Evolutionary conservation across 805 yeast species (phyloP).

Genomic region (Candida silvatica): DNA sequence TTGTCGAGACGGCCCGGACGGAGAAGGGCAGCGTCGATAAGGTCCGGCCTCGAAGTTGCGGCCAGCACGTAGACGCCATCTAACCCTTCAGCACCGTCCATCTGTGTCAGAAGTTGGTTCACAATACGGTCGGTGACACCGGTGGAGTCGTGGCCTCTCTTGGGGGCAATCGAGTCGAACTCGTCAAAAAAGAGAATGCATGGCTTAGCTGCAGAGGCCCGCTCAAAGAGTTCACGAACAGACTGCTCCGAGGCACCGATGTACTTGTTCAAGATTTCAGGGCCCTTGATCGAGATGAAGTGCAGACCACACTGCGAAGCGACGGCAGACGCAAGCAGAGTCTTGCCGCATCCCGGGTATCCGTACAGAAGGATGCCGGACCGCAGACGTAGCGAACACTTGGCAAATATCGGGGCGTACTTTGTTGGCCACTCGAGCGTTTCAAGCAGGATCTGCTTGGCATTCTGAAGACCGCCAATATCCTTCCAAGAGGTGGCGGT

Average conservation of each 20-base stretch:
- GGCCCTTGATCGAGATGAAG: constrained; percentile 90
- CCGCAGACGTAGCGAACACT: constrained; percentile 78
- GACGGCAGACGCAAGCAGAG: constrained; percentile 85
- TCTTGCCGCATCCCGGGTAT: constrained; percentile 97
- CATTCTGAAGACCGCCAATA: constrained; percentile 79
- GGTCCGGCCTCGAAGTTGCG: constrained; percentile 92
- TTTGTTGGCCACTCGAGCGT: constrained; percentile 97
- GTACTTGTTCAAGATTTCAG: constrained; percentile 89
- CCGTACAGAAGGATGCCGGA: constrained; percentile 91
- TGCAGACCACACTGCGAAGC: constrained; percentile 92
- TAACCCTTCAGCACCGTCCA: constrained; percentile 98
- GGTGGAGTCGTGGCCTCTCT: constrained; percentile 95
- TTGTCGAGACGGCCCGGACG: constrained; percentile 97
- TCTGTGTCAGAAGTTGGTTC: constrained; percentile 92
- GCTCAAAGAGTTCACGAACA: constrained; percentile 84
- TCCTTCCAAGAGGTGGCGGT: constrained; percentile 65
- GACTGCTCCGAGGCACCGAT: constrained; percentile 97
- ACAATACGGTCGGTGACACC: constrained; percentile 98
- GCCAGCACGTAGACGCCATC: constrained; percentile 96
- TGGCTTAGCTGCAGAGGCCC: constrained; percentile 93
- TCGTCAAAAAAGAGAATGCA: constrained; percentile 92
- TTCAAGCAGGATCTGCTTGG: constrained; percentile 69
- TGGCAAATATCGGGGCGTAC: constrained; percentile 89
- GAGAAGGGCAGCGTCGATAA: constrained; percentile 87
- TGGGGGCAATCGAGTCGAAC: constrained; percentile 95